These are phyloP conservation scores for Beta corolliflora DNA, from an alignment of 179 eudicot species.

Conservation along the genomic window DNA sequence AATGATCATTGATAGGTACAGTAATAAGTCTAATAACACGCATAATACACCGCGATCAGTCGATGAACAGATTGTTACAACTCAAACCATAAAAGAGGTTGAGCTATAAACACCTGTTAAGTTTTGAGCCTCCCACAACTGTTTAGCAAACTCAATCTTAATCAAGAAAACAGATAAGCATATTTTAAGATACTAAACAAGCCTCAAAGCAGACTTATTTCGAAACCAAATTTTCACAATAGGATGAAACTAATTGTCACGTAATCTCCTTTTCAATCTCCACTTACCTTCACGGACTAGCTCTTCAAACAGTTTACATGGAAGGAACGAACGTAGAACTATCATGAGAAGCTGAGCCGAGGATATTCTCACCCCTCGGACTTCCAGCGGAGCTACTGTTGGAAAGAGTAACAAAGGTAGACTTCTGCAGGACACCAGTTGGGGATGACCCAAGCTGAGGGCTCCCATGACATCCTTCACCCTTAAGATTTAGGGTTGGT, in stretches of 20 bases:
- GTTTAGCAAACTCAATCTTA: constrained; percentile 17
- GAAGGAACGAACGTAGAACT: constrained; percentile 32
- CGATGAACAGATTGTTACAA: constrained; percentile 10
- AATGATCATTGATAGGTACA: constrained; percentile 27
- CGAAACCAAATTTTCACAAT: constrained; percentile 12
- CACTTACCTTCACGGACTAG: not conserved
- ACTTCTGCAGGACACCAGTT: constrained; percentile 40
- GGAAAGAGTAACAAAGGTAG: constrained; percentile 39
- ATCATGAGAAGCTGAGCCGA: constrained; percentile 30
- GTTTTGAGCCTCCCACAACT: constrained; percentile 22
- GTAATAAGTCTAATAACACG: constrained; percentile 13
- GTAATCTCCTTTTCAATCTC: not conserved
- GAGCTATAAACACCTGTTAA: constrained; percentile 12
- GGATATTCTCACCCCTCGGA: constrained; percentile 33
- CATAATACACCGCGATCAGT: constrained; percentile 14
- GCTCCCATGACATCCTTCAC: constrained; percentile 34
- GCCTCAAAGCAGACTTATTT: constrained; percentile 12
- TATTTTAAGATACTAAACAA: constrained; percentile 21
- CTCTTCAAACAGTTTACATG: constrained; percentile 12
- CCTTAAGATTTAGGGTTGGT: constrained; percentile 48
- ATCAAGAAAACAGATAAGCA: constrained; percentile 20
- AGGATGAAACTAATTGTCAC: not conserved
- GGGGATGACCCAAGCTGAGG: constrained; percentile 39
- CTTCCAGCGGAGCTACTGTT: constrained; percentile 43
- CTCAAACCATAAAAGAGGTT: constrained; percentile 19